phyloP scores from a whole-genome alignment of 2,329 filamentous ascomycete species.

The Ophiostoma perfectum region DNA sequence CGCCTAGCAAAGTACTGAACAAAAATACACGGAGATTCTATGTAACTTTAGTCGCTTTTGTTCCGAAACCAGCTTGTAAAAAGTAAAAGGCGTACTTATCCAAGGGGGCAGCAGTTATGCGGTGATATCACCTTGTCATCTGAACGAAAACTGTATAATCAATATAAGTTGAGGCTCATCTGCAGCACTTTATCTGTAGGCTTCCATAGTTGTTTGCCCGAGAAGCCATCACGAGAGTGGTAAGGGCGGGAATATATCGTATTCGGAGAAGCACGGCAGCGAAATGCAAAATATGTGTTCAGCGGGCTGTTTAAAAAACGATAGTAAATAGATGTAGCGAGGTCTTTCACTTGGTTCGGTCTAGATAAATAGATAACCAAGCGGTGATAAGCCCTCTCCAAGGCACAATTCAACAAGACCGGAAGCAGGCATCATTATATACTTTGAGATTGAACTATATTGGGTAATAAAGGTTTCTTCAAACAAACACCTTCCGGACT shows the following conservation, averaged over 20 bases:
- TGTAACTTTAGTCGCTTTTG: no score
- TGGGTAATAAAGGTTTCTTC: not conserved
- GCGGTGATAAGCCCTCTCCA: not conserved
- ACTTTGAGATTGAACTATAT: not conserved
- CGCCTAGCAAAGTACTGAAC: not conserved
- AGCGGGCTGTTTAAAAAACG: not conserved
- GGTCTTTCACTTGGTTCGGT: no score
- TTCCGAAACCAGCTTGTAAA: no score
- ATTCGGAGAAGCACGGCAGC: not conserved
- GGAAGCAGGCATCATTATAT: not conserved
- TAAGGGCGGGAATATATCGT: not conserved
- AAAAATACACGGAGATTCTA: not conserved
- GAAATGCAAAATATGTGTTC: not conserved
- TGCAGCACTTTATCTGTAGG: not conserved
- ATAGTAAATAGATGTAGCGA: no score
- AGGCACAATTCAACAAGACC: not conserved
- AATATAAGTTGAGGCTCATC: not conserved
- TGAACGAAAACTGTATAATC: not conserved
- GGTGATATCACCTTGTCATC: not conserved
- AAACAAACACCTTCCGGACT: no score
- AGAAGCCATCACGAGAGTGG: no score
- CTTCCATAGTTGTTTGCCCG: not conserved
- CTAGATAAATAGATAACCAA: no score
- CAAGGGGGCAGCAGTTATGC: not conserved
- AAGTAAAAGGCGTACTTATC: not conserved